A percentile compares a stretch with the other conserved stretches of the same genome.
phyloP scores from a whole-genome alignment of 352 stramenopile genomes.

The Globisporangium alternatum region DNA sequence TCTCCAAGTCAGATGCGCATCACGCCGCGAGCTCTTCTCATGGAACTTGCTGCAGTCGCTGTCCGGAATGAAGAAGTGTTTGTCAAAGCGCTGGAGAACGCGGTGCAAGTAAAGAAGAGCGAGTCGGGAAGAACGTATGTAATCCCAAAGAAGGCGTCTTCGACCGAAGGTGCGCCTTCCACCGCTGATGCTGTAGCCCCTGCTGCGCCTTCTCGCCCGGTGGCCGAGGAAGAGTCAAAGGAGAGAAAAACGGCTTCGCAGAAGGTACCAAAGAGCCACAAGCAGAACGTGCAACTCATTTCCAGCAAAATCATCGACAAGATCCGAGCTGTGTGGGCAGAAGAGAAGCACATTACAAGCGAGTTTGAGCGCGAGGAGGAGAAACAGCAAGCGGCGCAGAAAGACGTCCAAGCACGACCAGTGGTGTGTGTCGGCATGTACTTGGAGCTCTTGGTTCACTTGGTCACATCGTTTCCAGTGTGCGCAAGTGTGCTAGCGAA shows the following conservation, averaged over 20 bases:
- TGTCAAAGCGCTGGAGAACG: conserved; percentile 61
- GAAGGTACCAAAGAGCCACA: conserved; percentile 67
- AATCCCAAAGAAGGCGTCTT: conserved; percentile 28
- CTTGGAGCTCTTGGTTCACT: conserved; percentile 65
- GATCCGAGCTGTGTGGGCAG: conserved; percentile 49
- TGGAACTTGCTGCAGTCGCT: conserved; percentile 69
- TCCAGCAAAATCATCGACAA: conserved; percentile 64
- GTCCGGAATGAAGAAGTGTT: conserved; percentile 78
- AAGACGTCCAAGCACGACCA: conserved; percentile 13
- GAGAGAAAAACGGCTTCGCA: conserved; percentile 25
- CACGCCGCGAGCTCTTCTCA: conserved; percentile 74
- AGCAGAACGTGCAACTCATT: conserved; percentile 56
- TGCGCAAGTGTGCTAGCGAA: conserved; percentile 71
- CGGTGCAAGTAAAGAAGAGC: conserved; percentile 73
- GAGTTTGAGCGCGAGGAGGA: conserved; percentile 11
- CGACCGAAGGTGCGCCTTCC: conserved; percentile 7
- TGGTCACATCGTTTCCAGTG: conserved; percentile 66
- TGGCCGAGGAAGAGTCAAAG: conserved; percentile 18
- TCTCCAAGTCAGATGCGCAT: conserved; percentile 76
- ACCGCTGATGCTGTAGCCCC: not conserved
- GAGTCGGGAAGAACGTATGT: conserved; percentile 82
- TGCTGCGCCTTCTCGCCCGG: conserved; percentile 15
- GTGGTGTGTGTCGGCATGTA: conserved; percentile 63
- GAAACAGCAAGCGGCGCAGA: conserved; percentile 13
- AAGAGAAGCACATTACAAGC: conserved; percentile 34